Evolutionary conservation across 345 rosid genomes (phyloP).

Genomic region (Hibiscus syriacus): DNA sequence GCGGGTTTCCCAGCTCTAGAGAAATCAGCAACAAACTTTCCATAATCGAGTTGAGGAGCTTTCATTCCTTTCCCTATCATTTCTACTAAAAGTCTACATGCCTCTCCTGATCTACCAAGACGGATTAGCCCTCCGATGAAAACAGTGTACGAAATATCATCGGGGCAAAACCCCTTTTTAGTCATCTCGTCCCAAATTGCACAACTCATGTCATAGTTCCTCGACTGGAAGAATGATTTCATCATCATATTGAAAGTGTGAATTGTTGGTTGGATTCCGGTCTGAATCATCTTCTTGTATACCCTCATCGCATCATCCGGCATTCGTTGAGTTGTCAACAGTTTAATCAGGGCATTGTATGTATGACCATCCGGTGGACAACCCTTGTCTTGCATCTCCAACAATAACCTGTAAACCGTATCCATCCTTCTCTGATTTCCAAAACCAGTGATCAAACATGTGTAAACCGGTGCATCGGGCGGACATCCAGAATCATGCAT

Average conservation of each 20-base stretch:
- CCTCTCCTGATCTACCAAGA: slow-evolving; percentile 65
- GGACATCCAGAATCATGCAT: slow-evolving; percentile 54
- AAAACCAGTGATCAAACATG: slow-evolving; percentile 78
- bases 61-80: slow-evolving; percentile 92
- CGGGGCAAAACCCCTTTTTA: slow-evolving; percentile 68
- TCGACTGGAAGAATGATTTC: slow-evolving; percentile 61
- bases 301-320: slow-evolving; percentile 64
- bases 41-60: slow-evolving; percentile 78
- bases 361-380: slow-evolving; percentile 76
- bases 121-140: slow-evolving; percentile 72
- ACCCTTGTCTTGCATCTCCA: slow-evolving; percentile 74
- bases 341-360: slow-evolving; percentile 73
- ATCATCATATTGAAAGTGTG: slow-evolving; percentile 83
- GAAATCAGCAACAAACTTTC: slow-evolving; percentile 70
- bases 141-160: slow-evolving; percentile 74
- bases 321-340: slow-evolving; percentile 53
- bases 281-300: slow-evolving; percentile 59
- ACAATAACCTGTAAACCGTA: slow-evolving; percentile 50
- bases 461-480: slow-evolving; percentile 72
- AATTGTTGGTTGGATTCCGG: slow-evolving; percentile 54
- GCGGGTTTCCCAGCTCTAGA: slow-evolving; percentile 60
- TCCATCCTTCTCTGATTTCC: slow-evolving; percentile 69
- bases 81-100: slow-evolving; percentile 68
- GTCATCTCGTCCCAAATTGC: slow-evolving; percentile 80
- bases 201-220: slow-evolving; percentile 57